A percentile compares a stretch with the other conserved stretches of the same genome.
These are phyloP conservation scores for Exophiala bonariae DNA, from an alignment of 2,329 filamentous ascomycete species.

Conservation along the genomic window DNA sequence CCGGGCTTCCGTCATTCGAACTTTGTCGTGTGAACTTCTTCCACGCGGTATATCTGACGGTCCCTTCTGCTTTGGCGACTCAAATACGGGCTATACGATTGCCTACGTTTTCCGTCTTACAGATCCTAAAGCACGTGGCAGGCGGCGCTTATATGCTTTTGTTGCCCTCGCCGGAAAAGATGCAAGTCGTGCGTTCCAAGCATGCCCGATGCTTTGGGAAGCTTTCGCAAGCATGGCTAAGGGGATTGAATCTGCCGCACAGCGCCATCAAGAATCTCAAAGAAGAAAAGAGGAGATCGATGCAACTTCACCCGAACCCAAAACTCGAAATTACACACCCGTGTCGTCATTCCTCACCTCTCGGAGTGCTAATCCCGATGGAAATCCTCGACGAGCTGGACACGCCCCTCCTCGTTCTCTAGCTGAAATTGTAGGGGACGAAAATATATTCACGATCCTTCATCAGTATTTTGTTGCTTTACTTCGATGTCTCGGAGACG, in stretches of 20 bases:
- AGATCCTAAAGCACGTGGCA: conserved; percentile 58
- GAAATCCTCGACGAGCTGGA: conserved; percentile 52
- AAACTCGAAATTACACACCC: conserved; percentile 47
- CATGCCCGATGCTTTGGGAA: conserved; percentile 51
- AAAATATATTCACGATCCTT: conserved; percentile 59
- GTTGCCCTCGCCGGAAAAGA: conserved; percentile 58
- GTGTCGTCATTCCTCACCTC: conserved; percentile 60
- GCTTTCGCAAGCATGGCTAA: conserved; percentile 56
- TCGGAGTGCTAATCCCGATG: conserved; percentile 56
- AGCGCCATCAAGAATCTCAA: conserved; percentile 46
- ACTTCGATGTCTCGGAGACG: conserved; percentile 46
- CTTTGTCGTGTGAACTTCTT: conserved; percentile 57
- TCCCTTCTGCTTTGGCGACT: conserved; percentile 59
- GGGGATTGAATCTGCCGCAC: conserved; percentile 49
- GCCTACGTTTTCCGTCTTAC: conserved; percentile 61
- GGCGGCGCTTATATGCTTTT: conserved; percentile 57
- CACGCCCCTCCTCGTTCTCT: conserved; percentile 57
- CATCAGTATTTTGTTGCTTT: conserved; percentile 56
- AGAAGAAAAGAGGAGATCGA: conserved; percentile 41
- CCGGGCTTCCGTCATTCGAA: conserved; percentile 58
- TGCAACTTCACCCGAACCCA: conserved; percentile 4
- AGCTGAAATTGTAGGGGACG: conserved; percentile 60
- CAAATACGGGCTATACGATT: conserved; percentile 57
- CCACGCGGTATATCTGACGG: conserved; percentile 58
- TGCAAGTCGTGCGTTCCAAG: conserved; percentile 45